phyloP scores from a whole-genome alignment of 495 filamentous ascomycete species.

The Penicillium paradoxum region DNA sequence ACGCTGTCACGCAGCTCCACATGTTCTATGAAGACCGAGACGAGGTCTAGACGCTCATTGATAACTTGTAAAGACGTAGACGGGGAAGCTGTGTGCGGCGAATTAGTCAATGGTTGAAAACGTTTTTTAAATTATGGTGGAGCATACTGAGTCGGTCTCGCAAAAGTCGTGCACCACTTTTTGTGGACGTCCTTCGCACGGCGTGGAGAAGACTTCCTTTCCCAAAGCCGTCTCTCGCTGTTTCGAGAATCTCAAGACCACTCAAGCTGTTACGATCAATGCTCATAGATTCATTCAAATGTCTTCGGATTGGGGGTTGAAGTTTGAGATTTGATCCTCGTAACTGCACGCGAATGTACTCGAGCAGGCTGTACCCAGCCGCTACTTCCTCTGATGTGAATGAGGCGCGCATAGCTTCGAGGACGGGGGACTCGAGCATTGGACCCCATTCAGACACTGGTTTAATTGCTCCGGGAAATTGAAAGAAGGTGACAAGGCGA shows the following conservation, averaged over 20 bases:
- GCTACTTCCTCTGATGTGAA: conserved; percentile 47
- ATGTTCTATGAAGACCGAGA: conserved; percentile 63
- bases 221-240: conserved; percentile 65
- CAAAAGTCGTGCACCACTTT: conserved; percentile 79
- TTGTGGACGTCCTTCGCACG: conserved; percentile 83
- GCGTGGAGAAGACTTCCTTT: conserved; percentile 85
- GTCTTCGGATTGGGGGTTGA: conserved; percentile 71
- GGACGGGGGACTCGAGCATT: conserved; percentile 67
- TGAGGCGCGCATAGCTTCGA: conserved; percentile 28
- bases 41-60: conserved; percentile 74
- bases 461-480: conserved; percentile 24
- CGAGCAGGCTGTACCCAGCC: conserved; percentile 70
- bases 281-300: conserved; percentile 69
- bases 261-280: conserved; percentile 90
- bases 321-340: conserved; percentile 78
- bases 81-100: conserved; percentile 53
- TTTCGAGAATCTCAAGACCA: conserved; percentile 82
- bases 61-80: conserved; percentile 80
- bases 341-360: conserved; percentile 76
- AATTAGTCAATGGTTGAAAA: conserved; percentile 6
- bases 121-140: background rate
- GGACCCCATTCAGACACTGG: conserved; percentile 62
- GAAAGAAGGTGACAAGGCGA: conserved; percentile 43
- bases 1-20: conserved; percentile 62
- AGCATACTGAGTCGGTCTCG: conserved; percentile 71